phyloP scores from a whole-genome alignment of 148 eudicot genomes.

The Silene conica region DNA sequence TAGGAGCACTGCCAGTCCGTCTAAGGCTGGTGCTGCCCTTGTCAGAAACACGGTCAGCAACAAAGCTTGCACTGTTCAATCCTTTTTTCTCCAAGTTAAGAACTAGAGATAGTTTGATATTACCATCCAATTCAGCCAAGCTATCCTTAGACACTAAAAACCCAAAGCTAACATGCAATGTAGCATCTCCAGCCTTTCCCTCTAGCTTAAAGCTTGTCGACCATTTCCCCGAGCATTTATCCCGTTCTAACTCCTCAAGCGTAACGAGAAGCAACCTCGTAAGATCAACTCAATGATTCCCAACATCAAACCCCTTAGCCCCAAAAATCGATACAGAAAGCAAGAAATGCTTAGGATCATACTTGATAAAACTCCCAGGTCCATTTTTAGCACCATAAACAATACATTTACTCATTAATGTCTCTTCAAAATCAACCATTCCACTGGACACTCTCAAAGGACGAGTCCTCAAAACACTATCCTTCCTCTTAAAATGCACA shows the following conservation, averaged over 20 bases:
- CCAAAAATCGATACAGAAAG: conserved; percentile 48
- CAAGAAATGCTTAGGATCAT: conserved; percentile 65
- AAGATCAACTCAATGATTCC: conserved; percentile 78
- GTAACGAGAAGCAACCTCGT: conserved; percentile 85
- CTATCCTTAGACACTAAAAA: conserved; percentile 44
- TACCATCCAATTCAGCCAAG: conserved; percentile 30
- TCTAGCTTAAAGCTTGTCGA: conserved; percentile 68
- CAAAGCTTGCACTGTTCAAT: conserved; percentile 21
- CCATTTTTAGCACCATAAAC: conserved; percentile 58
- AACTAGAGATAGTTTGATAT: conserved; percentile 29
- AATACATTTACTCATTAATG: conserved; percentile 52
- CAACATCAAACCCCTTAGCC: conserved; percentile 47
- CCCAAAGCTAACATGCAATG: conserved; percentile 70
- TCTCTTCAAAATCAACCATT: conserved; percentile 61
- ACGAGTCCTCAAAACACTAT: conserved; percentile 37
- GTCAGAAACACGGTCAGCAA: conserved; percentile 26
- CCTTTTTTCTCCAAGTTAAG: conserved; percentile 26
- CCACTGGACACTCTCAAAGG: conserved; percentile 43
- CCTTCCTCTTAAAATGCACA: conserved; percentile 63
- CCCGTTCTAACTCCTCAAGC: conserved; percentile 64
- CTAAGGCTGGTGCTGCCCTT: conserved; percentile 30
- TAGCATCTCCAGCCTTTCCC: conserved; percentile 71
- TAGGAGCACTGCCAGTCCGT: conserved; percentile 45
- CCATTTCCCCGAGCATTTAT: conserved; percentile 70
- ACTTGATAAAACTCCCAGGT: conserved; percentile 51